Evolutionary conservation across 352 stramenopile genomes (phyloP), one percentile per base, ranked within the genome.

Genomic region (Phytophthora litchii): DNA sequence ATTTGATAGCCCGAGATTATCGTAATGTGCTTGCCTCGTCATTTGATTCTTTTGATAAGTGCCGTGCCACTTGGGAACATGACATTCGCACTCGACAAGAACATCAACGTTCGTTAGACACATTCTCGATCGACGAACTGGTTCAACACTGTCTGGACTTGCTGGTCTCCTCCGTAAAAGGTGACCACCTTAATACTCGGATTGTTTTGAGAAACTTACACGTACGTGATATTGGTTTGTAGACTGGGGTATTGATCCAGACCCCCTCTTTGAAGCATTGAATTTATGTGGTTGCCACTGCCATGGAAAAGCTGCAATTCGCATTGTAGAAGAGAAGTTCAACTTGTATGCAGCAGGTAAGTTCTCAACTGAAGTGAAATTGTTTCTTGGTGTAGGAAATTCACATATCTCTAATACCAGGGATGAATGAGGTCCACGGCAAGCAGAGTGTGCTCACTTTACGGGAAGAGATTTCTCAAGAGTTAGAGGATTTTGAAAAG

Each of bases 241-340:
- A 87, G 84, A 89, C 48, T 88, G 78, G 80, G 80, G 81, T 5
- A 40, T 91, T 5, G 84, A 93, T 37, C 67, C 74, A 1, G 78
- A 89, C 16, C 70, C 71, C 23, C 67, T 93, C 5, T 84, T 93
- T 41, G 74, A 83, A 17, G 80, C 76, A 3, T 62, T 91, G 16
- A 93, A 91, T 37, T 21, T 89, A 45, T 89, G 81, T 25, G 60
- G 83, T 11, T 59, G 68, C 1, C 76, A 88, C 54, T 77, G 73
- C 0, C 65, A 77, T 5, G 81, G 81, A 0, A 78, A 74, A 53
- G 37, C 58, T 37, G 68, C 70, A 9, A 64, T 88, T 21, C 46
- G 40, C 12, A 50, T 73, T 4, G 51, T 76, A 8, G 78, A 93
- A 51, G 29, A 59, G 0, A 66, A 78, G n/a, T 91, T 93, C 38